Evolutionary conservation across 768 basidiomycete species (phyloP), one percentile per base, ranked within the genome.

Genomic region (Mycena pura): DNA sequence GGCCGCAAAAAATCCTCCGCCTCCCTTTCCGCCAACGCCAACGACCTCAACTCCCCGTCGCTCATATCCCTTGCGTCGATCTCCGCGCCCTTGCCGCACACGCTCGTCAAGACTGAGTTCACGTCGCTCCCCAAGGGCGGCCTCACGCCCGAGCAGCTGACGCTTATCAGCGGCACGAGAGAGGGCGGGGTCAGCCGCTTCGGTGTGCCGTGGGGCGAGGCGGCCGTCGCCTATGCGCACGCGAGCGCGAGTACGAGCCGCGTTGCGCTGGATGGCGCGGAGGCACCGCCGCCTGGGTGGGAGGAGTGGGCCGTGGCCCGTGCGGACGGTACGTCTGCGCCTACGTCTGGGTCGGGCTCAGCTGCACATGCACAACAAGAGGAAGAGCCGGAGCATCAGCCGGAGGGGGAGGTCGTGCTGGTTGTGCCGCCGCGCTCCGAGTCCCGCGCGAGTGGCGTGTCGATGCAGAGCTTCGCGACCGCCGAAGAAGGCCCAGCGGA

Each of bases 31-130:
- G 75, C 75, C 15, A 73, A 73, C 53, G 75, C 75, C 15, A 73
- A 73, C 59, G 74, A 77, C 54, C 79, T 86, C 45, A 85, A 81
- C 31, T 90, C 88, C 2, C 86, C 90, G 8, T 90, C 90, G 19
- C 77, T 82, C 52, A 86, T 91, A 56, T 91, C 91, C 17, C 78
- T 92, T 32, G 79, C 86, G 64, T 90, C 84, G 10, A 93, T 94
- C 57, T 92, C 90, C 6, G 70, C 89, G 5, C 92, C 92, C 7
- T 82, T 94, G 9, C 82, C 87, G 6, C 90, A 94, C 70, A 93
- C 92, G 11, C 76, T 83, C 25, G 77, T 83, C 21, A 86, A 89
- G 22, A 88, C 91, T 2, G 87, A 89, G 69, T 90, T 92, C 62
- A 82, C 82, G 17, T 51, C 57, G 3, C 90, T 86, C 66, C 90